Evolutionary conservation across 257 asterid genomes (phyloP).

Genomic region (Capsicum chinense): DNA sequence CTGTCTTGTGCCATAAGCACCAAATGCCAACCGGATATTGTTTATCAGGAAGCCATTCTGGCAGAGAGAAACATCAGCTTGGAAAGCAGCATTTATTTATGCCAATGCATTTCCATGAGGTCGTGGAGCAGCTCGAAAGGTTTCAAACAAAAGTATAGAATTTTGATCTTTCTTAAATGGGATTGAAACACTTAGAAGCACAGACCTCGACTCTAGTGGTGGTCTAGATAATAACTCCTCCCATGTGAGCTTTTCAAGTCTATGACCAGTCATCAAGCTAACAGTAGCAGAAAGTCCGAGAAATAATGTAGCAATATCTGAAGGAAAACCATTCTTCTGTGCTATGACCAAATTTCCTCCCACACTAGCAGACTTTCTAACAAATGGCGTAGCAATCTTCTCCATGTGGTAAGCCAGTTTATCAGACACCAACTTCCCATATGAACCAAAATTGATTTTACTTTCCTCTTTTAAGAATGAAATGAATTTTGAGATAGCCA

Average conservation of each 20-base stretch:
- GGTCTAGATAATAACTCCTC: constrained; percentile 60
- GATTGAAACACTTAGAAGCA: constrained; percentile 58
- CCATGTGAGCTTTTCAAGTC: constrained; percentile 44
- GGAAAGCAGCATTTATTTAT: constrained; percentile 68
- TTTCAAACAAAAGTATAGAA: constrained; percentile 53
- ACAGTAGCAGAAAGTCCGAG: constrained; percentile 56
- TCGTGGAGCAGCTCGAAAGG: constrained; percentile 70
- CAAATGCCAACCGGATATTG: constrained; percentile 51
- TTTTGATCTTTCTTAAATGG: constrained; percentile 46
- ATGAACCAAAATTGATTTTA: constrained; percentile 28
- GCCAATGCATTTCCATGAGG: constrained; percentile 78
- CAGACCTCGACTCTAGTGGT: constrained; percentile 49
- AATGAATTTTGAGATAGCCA: constrained; percentile 58
- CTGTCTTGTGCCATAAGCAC: constrained; percentile 63
- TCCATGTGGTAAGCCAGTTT: constrained; percentile 72
- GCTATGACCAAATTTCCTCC: constrained; percentile 81
- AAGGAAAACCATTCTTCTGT: constrained; percentile 68
- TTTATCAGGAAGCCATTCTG: constrained; percentile 44
- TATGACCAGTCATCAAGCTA: constrained; percentile 42
- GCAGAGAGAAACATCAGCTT: constrained; percentile 52
- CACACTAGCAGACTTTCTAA: constrained; percentile 66
- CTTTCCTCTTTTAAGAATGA: constrained; percentile 43
- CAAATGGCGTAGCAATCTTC: constrained; percentile 58
- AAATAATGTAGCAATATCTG: constrained; percentile 68
- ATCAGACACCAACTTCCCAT: constrained; percentile 40